Evolutionary conservation across 2,329 filamentous ascomycete genomes (phyloP), one percentile per base, ranked within the genome.

Genomic region (Trichoderma brevicompactum): DNA sequence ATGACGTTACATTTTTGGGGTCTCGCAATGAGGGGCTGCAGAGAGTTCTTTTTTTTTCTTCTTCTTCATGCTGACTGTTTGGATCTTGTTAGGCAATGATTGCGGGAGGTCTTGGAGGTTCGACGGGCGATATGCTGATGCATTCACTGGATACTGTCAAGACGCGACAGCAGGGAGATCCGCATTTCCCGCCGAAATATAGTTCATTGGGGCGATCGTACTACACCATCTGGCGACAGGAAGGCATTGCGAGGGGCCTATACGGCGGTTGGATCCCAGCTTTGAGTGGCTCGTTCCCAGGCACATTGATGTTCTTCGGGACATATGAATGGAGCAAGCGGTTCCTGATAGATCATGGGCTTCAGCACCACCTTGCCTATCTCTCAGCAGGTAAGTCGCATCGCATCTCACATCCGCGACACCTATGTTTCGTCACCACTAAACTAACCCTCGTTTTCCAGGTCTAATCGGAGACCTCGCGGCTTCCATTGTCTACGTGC

Each of bases 81-180:
- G 7, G 43, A 15, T 52, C 28, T 41, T 68, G 63, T 68, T 66
- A 97, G 92, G 89, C 91, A 76, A 99, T 98, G 94, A 84, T 99
- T 74, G 95, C 95, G 40, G 95, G 95, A 74, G 95, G 94, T 67
- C 82, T 96, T 61, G 95, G 96, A 74, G 95, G 95, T 61, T 94
- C 92, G 15, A 96, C 91, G 64, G 95, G 96, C 66, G 95, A 99
- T 78, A 91, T 99, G 85, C 82, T 99, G 70, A 99, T 99, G 95
- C 95, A 99, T 81, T 98, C 94, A 52, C 86, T 99, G 74, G 95
- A 99, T 78, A 99, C 95, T 0, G 95, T 99, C 73, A 99, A 99
- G 81, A 99, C 95, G 53, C 87, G 95, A 71, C 96, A 99, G 77
- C 95, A 99, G 79, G 95, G 94, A 73, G 95, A 98, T 74, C 94